These are phyloP conservation scores for Hypoxylon sp. DNA, from an alignment of 2,329 filamentous ascomycete genomes.

Conservation along the genomic window DNA sequence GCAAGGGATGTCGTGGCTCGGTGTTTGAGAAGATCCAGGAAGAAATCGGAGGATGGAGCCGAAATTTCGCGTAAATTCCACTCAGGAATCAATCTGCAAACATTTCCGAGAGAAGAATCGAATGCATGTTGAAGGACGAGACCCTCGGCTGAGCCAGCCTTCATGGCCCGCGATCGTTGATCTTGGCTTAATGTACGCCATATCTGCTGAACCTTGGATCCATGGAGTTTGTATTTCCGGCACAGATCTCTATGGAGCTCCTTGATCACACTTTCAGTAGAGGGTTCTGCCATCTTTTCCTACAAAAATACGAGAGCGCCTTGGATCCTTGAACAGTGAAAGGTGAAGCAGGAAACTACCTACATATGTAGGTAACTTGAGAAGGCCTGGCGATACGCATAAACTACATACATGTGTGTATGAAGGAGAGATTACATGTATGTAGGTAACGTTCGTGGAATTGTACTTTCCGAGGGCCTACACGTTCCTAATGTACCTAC, in stretches of 20 bases:
- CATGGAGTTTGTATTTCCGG: conserved; percentile 1
- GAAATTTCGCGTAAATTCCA: conserved; percentile 13
- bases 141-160: neutral
- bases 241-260: neutral
- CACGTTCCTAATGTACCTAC: too few relatives aligned
- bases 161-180: conserved; percentile 8
- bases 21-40: conserved; percentile 1
- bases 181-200: neutral
- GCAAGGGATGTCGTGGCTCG: conserved; percentile 4
- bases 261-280: neutral
- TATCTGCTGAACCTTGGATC: neutral
- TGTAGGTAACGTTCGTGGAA: too few relatives aligned
- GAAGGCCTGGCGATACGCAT: too few relatives aligned
- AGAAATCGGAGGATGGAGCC: conserved; percentile 3
- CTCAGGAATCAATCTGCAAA: neutral
- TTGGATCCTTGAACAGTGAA: neutral
- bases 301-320: neutral
- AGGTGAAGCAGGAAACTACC: neutral
- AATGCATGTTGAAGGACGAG: neutral
- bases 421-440: too few relatives aligned
- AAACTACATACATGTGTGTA: too few relatives aligned
- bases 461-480: too few relatives aligned
- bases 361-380: neutral
- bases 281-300: neutral
- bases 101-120: neutral